These are phyloP conservation scores for Termitomyces sp. DNA, from an alignment of 768 basidiomycete species.

Conservation along the genomic window DNA sequence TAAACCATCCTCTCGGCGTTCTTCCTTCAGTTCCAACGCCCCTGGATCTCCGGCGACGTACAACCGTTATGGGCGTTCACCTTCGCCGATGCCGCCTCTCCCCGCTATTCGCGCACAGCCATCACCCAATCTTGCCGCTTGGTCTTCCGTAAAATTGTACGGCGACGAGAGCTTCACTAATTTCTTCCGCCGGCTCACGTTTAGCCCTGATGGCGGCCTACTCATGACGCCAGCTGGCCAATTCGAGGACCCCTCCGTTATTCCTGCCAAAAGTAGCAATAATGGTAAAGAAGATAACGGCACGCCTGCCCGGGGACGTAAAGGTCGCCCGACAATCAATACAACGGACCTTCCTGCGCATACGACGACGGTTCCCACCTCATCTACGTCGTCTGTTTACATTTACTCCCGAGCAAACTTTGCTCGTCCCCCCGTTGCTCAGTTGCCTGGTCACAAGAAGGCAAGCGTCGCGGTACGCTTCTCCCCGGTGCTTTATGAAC, in stretches of 20 bases:
- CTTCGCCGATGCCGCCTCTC: constrained; percentile 87
- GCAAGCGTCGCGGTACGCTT: constrained; percentile 92
- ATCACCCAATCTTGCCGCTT: constrained; percentile 35
- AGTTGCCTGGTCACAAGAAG: constrained; percentile 94
- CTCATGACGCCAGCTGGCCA: constrained; percentile 95
- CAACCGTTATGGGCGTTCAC: constrained; percentile 70
- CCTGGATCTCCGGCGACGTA: constrained; percentile 68
- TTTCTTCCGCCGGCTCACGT: constrained; percentile 91
- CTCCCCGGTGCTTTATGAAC: constrained; percentile 88
- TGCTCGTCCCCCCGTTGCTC: constrained; percentile 87
- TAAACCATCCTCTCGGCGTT: constrained; percentile 49
- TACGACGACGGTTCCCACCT: constrained; percentile 30
- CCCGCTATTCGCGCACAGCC: constrained; percentile 79
- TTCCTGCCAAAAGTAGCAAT: constrained; percentile 20
- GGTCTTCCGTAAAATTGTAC: constrained; percentile 77
- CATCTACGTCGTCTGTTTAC: constrained; percentile 64
- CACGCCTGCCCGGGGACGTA: constrained; percentile 56
- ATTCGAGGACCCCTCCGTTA: constrained; percentile 86
- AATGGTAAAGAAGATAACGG: constrained; percentile 25
- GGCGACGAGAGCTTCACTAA: constrained; percentile 94
- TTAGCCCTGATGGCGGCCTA: constrained; percentile 92
- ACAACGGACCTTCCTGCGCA: constrained; percentile 29
- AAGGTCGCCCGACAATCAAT: constrained; percentile 40
- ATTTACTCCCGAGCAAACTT: constrained; percentile 97
- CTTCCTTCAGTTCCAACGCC: constrained; percentile 79